A percentile compares a stretch with the other conserved stretches of the same genome.
Conservation (phyloP, 2,329 filamentous ascomycete genomes). For the Stachybotrys chlorohalonatus region DNA sequence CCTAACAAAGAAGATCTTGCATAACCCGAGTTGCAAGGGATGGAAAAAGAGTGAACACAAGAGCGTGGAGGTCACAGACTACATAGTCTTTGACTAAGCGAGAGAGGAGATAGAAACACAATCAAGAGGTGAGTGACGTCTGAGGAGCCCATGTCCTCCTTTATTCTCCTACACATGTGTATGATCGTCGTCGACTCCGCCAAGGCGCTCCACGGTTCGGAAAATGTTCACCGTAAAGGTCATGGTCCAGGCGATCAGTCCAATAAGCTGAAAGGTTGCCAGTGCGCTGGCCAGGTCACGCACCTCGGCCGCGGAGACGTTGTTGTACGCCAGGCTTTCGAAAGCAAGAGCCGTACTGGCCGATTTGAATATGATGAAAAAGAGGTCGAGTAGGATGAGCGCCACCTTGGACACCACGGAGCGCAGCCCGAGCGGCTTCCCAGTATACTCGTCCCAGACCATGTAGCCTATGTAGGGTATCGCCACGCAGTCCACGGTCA, state of each 20-base stretch:
- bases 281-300: conserved; percentile 58
- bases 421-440: conserved; percentile 82
- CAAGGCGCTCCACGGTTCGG: conserved; percentile 54
- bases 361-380: conserved; percentile 96
- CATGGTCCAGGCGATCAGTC: conserved; percentile 79
- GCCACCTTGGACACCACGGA: conserved; percentile 77
- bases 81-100: no score
- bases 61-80: no score
- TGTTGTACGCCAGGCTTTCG: conserved; percentile 61
- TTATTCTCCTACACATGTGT: conserved; percentile 7
- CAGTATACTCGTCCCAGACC: conserved; percentile 93
- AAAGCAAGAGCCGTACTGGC: conserved; percentile 88
- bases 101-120: no score
- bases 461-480: conserved; percentile 89
- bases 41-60: neutral
- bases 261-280: conserved; percentile 69
- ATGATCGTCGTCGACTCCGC: conserved; percentile 39
- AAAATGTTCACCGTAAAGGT: conserved; percentile 85
- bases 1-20: neutral
- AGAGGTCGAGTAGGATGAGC: conserved; percentile 81
- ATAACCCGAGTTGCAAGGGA: neutral
- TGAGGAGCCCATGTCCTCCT: neutral
- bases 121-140: no score
- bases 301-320: conserved; percentile 22
- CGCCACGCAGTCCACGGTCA: conserved; percentile 81